Evolutionary conservation across 2,329 filamentous ascomycete genomes (phyloP), one percentile per base, ranked within the genome.

Genomic region (Sporothrix phasma): DNA sequence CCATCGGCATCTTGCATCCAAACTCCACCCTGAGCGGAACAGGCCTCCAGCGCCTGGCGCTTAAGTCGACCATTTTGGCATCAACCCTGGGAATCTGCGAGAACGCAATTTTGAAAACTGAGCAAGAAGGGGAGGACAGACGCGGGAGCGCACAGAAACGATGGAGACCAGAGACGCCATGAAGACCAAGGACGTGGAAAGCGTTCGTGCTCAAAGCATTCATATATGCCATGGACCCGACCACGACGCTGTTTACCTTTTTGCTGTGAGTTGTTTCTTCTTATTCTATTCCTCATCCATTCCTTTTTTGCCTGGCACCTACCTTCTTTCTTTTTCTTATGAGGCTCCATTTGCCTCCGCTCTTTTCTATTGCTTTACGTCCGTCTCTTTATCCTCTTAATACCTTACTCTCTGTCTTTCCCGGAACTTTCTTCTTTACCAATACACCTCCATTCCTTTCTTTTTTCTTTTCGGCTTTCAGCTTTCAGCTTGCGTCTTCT

Each of bases 211-310:
- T 17, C 10, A 51, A 43, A 22, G 15, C 47, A 46, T 53, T 56
- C 62, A 63, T 64, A 61, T 63, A 60, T 47, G 62, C 62, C 72
- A 84, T 85, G 82, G 82, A 85, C 74, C 82, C 82, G 62, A 79
- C 79, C 47, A 88, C 85, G 24, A 86, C 86, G 65, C 83, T 89
- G 69, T 81, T 88, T 72, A 88, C 86, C 66, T 88, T 89, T 73
- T 80, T 85, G 75, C 75, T 87, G 85, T 87, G 78, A 83, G 84
- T 85, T 64, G 63, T 71, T 70, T 70, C 64, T 70, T 17, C 65
- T 65, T 69, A 17, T 46, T n/a, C 47, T 51, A 11, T 34, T 4
- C 37, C 56, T 45, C 15, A 45, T 53, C 61, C 10, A 22, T 62
- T 15, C 17, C 53, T 61, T 39, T 59, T 61, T 39, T 37, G 4